These are phyloP conservation scores for Globisporangium alternatum DNA, from an alignment of 352 stramenopile genomes.

Conservation along the genomic window DNA sequence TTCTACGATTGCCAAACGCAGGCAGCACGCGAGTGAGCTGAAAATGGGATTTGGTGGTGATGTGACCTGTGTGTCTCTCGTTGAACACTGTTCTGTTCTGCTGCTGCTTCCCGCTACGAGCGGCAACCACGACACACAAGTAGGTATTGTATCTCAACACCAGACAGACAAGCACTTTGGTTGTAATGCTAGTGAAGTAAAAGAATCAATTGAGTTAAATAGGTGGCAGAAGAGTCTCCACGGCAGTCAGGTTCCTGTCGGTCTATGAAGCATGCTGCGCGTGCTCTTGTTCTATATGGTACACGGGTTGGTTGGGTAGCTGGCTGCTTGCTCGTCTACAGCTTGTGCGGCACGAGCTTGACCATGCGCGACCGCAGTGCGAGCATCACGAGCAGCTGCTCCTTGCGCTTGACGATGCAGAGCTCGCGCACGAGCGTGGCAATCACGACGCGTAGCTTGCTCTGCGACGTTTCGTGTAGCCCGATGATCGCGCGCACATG, in stretches of 20 bases:
- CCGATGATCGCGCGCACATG: conserved; percentile 50
- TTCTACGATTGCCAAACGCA: neutral
- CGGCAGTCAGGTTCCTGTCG: neutral
- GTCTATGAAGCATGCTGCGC: neutral
- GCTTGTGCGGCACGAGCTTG: conserved; percentile 45
- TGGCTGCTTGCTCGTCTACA: conserved; percentile 16
- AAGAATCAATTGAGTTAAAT: neutral
- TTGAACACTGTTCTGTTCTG: too few relatives aligned
- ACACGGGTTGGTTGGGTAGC: neutral
- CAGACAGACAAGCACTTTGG: too few relatives aligned
- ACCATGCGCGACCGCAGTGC: conserved; percentile 51
- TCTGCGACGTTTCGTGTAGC: conserved; percentile 37
- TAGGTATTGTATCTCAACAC: too few relatives aligned
- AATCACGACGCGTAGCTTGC: conserved; percentile 43
- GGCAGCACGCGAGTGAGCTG: too few relatives aligned
- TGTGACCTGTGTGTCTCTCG: neutral
- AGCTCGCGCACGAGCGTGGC: conserved; percentile 42
- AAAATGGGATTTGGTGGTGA: too few relatives aligned
- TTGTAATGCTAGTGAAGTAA: neutral
- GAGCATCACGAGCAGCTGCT: conserved; percentile 48
- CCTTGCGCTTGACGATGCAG: conserved; percentile 34
- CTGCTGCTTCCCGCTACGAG: too few relatives aligned
- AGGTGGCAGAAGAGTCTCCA: neutral
- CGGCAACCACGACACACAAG: too few relatives aligned
- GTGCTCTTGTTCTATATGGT: conserved; percentile 1